These are phyloP conservation scores for Candida xyloterini DNA, from an alignment of 805 yeast species.

Conservation along the genomic window DNA sequence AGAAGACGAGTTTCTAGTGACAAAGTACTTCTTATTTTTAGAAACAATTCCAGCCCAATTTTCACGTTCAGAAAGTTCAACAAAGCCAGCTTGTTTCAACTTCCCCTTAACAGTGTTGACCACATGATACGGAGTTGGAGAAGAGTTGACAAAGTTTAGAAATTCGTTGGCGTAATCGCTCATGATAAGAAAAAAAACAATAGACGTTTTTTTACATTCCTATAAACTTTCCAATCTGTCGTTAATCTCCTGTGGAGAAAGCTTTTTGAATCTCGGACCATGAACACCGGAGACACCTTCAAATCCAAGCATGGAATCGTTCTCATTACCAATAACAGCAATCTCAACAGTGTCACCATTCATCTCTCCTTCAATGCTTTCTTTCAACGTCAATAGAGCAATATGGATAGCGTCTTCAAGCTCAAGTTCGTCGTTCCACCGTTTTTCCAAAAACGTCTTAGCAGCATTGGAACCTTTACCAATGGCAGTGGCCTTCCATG, in stretches of 20 bases:
- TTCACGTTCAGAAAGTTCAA: conserved; percentile 67
- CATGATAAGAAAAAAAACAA: conserved; percentile 5
- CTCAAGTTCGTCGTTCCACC: conserved; percentile 97
- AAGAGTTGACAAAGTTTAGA: conserved; percentile 70
- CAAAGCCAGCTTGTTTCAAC: conserved; percentile 62
- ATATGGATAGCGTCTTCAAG: conserved; percentile 97
- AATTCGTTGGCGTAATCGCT: conserved; percentile 54
- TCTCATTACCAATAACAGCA: conserved; percentile 79
- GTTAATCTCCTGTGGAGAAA: conserved; percentile 87
- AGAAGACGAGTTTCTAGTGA: conserved; percentile 87
- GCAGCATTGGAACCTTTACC: conserved; percentile 97
- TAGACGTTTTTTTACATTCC: conserved; percentile 8
- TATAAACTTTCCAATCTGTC: conserved; percentile 92
- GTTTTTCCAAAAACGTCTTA: conserved; percentile 92
- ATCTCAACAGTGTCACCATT: conserved; percentile 95
- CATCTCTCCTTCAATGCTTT: conserved; percentile 96
- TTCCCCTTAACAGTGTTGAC: conserved; percentile 62
- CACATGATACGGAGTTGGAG: conserved; percentile 95
- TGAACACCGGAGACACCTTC: conserved; percentile 70
- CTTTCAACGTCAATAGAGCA: conserved; percentile 90
- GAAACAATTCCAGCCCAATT: conserved; percentile 60
- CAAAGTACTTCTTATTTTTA: conserved; percentile 68
- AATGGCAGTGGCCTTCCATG: conserved; percentile 99
- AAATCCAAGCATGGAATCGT: conserved; percentile 78
- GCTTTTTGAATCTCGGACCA: conserved; percentile 88